These are phyloP conservation scores for Citrus sp. DNA, from an alignment of 345 rosid species.

Conservation along the genomic window DNA sequence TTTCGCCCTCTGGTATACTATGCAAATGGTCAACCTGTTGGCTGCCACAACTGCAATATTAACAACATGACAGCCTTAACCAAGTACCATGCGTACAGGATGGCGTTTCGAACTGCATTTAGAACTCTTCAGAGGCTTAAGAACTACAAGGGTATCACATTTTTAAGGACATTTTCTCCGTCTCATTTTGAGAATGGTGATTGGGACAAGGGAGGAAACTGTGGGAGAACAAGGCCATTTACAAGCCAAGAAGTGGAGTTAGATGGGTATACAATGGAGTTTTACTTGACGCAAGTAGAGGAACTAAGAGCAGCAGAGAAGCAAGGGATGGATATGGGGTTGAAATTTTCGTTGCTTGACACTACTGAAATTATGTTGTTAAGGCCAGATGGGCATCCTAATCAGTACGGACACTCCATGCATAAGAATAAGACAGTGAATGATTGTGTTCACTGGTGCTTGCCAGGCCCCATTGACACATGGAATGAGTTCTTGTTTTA, in stretches of 20 bases:
- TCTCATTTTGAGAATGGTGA: conserved; percentile 62
- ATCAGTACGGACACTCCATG: conserved; percentile 27
- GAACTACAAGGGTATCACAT: conserved; percentile 35
- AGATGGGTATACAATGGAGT: conserved; percentile 38
- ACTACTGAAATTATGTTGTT: conserved; percentile 54
- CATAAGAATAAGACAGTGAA: conserved; percentile 24
- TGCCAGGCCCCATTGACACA: conserved; percentile 73
- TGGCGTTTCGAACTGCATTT: conserved; percentile 59
- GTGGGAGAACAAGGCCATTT: conserved; percentile 50
- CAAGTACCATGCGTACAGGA: conserved; percentile 46
- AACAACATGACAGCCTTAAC: conserved; percentile 32
- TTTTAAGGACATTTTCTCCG: conserved; percentile 54
- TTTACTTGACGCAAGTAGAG: conserved; percentile 42
- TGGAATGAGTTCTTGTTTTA: conserved; percentile 71
- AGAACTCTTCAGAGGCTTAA: conserved; percentile 33
- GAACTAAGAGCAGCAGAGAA: conserved; percentile 37
- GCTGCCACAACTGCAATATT: conserved; percentile 37
- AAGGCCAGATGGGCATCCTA: conserved; percentile 69
- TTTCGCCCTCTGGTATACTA: conserved; percentile 42
- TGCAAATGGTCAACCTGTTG: conserved; percentile 27
- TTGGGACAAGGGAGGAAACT: conserved; percentile 70
- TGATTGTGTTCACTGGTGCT: conserved; percentile 90
- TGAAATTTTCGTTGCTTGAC: conserved; percentile 35
- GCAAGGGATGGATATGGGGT: conserved; percentile 35
- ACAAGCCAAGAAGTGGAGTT: conserved; percentile 40